Base-by-base conservation (phyloP, 352 stramenopile species). In the Pythium vanterpoolii region DNA sequence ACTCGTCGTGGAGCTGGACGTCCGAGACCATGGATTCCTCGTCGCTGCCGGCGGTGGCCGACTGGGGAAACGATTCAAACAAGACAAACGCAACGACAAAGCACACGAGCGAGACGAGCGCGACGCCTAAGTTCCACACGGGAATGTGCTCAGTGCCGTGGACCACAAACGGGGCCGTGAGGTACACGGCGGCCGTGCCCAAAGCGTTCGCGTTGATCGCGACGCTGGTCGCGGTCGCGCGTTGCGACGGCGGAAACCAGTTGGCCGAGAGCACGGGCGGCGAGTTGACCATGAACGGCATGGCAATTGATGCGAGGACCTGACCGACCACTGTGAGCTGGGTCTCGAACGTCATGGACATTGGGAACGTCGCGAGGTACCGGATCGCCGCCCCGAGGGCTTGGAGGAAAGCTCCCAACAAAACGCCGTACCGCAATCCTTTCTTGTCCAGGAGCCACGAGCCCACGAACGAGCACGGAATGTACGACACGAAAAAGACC, bases 271-370 rank as follows among this genome's bases (percentile, higher is more conserved):
- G 62, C 21, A 91, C 77, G 0, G 82, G 76, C 4, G 82, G 79
- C 9, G 82, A 91, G 50, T 91, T 91, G n/a, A 91, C 79, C 82
- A 91, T 91, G 63, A 91, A 91, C n/a, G 82, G 82, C 79, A 89
- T 89, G 0, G 82, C 82, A 10, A 85, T 56, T 0, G 82, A 86
- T 36, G 82, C 79, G 27, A 91, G 23, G 44, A 83, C 71, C 40
- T 91, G 82, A 13, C 82, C 82, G 0, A 81, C 2, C n/a, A 89
- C 30, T 3, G 79, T 86, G 34, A 81, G 36, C 23, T 73, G 64
- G 24, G 60, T 68, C 44, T 87, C 77, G 14, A 56, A 58, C 3
- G 21, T 43, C 1, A 62, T 57, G 5, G 57, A 49, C 1, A 33
- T 27, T 9, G 69, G 70, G 13, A 64, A 71, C 24, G 71, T 76